A percentile compares a stretch with the other conserved stretches of the same genome.
Conservation (phyloP, 2,329 filamentous ascomycete genomes). For the Emericellopsis cladophorae region DNA sequence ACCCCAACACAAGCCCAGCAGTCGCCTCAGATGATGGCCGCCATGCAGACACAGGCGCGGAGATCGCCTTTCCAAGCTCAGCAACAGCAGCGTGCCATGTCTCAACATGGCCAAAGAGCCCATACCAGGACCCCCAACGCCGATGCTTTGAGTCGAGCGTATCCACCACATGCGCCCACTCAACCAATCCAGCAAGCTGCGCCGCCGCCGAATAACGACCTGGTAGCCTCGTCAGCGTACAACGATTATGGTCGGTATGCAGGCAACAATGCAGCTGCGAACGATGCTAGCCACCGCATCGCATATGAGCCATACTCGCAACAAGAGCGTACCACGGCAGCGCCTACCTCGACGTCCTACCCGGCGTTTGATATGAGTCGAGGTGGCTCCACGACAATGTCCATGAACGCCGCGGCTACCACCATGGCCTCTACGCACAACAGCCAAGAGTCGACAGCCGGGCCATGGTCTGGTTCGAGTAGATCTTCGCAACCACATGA, state of each 20-base stretch:
- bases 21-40: slow-evolving; percentile 11
- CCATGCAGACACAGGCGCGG: slow-evolving; percentile 15
- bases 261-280: not conserved
- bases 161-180: slow-evolving; percentile 6
- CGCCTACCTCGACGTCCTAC: slow-evolving; percentile 7
- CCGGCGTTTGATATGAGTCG: slow-evolving; percentile 13
- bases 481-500: slow-evolving; percentile 2
- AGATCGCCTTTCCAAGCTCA: slow-evolving; percentile 16
- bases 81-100: slow-evolving; percentile 9
- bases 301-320: slow-evolving; percentile 19
- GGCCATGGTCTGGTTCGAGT: slow-evolving; percentile 10
- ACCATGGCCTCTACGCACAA: slow-evolving; percentile 9
- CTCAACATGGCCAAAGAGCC: slow-evolving; percentile 19
- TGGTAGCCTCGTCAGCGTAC: slow-evolving; percentile 6
- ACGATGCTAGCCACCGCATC: slow-evolving; percentile 7
- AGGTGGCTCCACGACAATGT: slow-evolving; percentile 11
- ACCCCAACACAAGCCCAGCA: slow-evolving; percentile 5
- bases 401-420: slow-evolving; percentile 5
- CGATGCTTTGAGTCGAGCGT: slow-evolving; percentile 3
- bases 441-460: slow-evolving; percentile 6
- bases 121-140: slow-evolving; percentile 16
- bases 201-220: not conserved
- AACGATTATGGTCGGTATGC: slow-evolving; percentile 9
- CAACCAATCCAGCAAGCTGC: not conserved
- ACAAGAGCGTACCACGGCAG: slow-evolving; percentile 7